Base-by-base conservation (phyloP, 192 early-diverging fungal species). In the Coemansia sp. region DNA sequence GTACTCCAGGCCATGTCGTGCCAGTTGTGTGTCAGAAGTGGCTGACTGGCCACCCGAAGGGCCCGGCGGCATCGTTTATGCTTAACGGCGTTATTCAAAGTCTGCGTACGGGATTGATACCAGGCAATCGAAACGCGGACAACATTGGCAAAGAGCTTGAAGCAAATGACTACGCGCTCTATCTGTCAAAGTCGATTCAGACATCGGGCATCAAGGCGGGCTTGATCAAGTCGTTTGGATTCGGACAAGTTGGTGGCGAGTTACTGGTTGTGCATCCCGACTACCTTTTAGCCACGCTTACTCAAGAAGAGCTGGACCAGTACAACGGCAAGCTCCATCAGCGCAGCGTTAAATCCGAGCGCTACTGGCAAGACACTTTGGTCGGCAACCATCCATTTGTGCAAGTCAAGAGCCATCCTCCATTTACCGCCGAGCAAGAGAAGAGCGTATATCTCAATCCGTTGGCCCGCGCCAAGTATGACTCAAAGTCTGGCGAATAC, bases 51-150 rank as follows among this genome's bases (percentile, higher is more conserved):
- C 95, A 79, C 33, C 92, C 95, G 58, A 97, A 96, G 89, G 95
- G 92, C 65, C 88, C 92, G 29, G 95, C 94, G 39, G 94, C 95
- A 38, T 91, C 92, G 18, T 95, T 93, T 89, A 97, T 97, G 95
- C 88, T 93, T 68, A 97, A 95, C 83, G 94, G 94, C 62, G 86
- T 92, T 33, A 70, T 97, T 40, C 93, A 97, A 76, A 78, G 88
- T 47, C 84, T 96, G 40, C 88, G 92, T 62, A 92, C 91, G 18
- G 94, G 95, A 69, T 79, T 94, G 44, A 85, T 96, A 44, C 94
- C 95, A 13, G 95, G 95, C 60, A 97, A 97, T 87, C 91, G 94
- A 68, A 95, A 97, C 68, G 72, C 72, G 3, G 76, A 78, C 39
- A 78, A 70, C 64, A 73, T 78, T 58, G 65, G n/a, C 57, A 85